Conservation (phyloP, 2,329 filamentous ascomycete species). For the Nothophoma quercina region DNA sequence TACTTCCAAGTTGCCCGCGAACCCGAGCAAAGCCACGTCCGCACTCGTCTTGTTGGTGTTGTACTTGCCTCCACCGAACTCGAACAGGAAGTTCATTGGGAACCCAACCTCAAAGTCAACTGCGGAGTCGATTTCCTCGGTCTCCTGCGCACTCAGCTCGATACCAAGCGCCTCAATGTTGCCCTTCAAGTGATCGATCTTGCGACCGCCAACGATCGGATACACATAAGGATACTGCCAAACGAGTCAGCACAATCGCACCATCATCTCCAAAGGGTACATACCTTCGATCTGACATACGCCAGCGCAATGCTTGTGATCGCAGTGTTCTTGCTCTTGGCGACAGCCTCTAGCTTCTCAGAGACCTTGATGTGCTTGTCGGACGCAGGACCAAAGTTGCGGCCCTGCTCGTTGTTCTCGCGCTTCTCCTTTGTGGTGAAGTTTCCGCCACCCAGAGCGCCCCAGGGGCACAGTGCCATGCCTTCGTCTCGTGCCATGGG, state of each 20-base stretch:
- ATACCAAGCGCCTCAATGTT: conserved; percentile 66
- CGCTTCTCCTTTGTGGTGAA: conserved; percentile 54
- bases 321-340: conserved; percentile 62
- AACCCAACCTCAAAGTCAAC: conserved; percentile 64
- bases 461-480: conserved; percentile 67
- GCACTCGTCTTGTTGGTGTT: conserved; percentile 36
- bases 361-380: conserved; percentile 62
- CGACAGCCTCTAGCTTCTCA: conserved; percentile 66
- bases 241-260: too few species aligned
- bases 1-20: conserved; percentile 38
- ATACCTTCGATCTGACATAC: conserved; percentile 77
- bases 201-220: conserved; percentile 77
- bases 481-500: conserved; percentile 70
- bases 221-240: conserved; percentile 75
- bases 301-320: conserved; percentile 71
- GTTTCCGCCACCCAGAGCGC: conserved; percentile 59
- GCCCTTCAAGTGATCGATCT: conserved; percentile 72
- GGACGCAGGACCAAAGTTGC: conserved; percentile 49
- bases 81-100: conserved; percentile 56
- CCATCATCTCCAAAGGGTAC: too few species aligned
- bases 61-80: conserved; percentile 37
- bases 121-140: conserved; percentile 63
- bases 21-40: conserved; percentile 39
- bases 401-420: conserved; percentile 42
- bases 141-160: conserved; percentile 59